Evolutionary conservation across 257 asterid genomes (phyloP), one percentile per base, ranked within the genome.

Genomic region (Solanum piurae): DNA sequence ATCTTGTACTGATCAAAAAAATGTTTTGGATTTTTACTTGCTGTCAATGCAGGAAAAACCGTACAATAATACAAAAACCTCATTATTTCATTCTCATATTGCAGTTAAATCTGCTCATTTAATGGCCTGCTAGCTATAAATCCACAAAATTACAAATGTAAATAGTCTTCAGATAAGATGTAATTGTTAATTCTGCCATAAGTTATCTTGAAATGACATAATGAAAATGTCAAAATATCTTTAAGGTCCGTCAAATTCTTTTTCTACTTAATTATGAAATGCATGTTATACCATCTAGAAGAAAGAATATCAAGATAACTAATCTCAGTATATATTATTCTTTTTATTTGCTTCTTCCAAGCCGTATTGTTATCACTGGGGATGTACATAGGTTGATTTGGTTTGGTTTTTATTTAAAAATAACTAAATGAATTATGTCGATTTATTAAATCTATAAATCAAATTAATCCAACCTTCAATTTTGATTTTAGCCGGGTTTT

Each of bases 21-120:
- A 29, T 71, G 44, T 29, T 80, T 86, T 40, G 12, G 29, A 86
- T 82, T 83, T 87, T 89, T 83, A 75, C 68, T 83, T 75, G 83
- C 87, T 86, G 89, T 85, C 83, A 75, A 66, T 76, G 80, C 71
- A 36, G 77, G 68, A 79, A 79, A 46, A 16, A 34, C 87, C 91
- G 87, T 90, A 85, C 64, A 44, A 55, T 90, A 52, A 52, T 52
- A 87, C 86, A 44, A 55, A 3, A 3, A n/a, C 79, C 68, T 86
- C 60, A 29, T 84, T 20, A 37, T 68, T 36, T 58, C 42, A 83
- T 27, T 42, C 52, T 73, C 23, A 79, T 10, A 44, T 44, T 25
- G 85, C 38, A 44, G 12, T 27, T 46, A 16, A 79, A 4, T 79
- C 16, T 80, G 20, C 42, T 44, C 27, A 60, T 46, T 44, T 37